Evolutionary conservation across 108 stramenopile species (phyloP).

Genomic region (Nitzschia sp.): DNA sequence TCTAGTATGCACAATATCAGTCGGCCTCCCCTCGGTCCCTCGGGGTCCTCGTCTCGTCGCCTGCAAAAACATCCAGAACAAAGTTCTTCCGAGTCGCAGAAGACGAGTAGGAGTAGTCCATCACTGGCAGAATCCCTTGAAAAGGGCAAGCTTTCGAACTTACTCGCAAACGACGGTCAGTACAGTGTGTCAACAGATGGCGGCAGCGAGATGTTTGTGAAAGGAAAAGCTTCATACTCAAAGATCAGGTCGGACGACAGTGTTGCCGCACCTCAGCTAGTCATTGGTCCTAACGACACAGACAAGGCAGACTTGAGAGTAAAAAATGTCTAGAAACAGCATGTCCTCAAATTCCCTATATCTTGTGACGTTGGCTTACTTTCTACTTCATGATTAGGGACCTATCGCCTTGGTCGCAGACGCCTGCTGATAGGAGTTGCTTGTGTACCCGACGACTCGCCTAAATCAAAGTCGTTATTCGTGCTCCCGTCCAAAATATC

Average conservation of each 20-base stretch:
- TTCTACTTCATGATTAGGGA: too few species aligned
- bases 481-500: background rate
- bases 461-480: background rate
- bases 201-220: slow-evolving; percentile 20
- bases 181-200: slow-evolving; percentile 4
- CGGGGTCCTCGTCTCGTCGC: background rate
- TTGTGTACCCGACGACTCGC: background rate
- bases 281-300: slow-evolving; percentile 1
- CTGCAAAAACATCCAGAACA: background rate
- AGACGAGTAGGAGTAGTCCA: background rate
- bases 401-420: background rate
- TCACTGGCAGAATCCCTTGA: slow-evolving; percentile 5
- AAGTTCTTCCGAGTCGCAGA: background rate
- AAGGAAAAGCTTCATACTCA: slow-evolving; percentile 7
- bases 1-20: background rate
- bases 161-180: slow-evolving; percentile 4
- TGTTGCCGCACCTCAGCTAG: slow-evolving; percentile 11
- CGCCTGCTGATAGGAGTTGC: slow-evolving; percentile 4
- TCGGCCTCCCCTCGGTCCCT: background rate
- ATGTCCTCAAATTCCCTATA: too few species aligned
- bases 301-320: background rate
- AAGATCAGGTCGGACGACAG: slow-evolving; percentile 9
- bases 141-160: background rate
- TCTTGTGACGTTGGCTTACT: too few species aligned
- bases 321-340: slow-evolving; percentile 20